Percentiles rank a stretch among this genome's conserved stretches.
Conservation (phyloP, 495 filamentous ascomycete species). For the Lophiotrema nucula region DNA sequence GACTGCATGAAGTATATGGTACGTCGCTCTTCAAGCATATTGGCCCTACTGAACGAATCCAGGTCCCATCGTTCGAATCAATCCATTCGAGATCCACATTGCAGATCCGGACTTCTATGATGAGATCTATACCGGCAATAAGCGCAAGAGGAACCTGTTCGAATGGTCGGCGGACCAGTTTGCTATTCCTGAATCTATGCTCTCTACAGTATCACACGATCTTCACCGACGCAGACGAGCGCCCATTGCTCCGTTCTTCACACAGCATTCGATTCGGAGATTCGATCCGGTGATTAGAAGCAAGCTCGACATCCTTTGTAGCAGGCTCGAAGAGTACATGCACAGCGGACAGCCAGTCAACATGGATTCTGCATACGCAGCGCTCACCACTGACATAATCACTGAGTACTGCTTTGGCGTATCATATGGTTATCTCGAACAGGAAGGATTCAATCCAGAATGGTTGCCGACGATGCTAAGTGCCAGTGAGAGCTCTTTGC, state of each 20-base stretch:
- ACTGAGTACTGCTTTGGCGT: constrained; percentile 10
- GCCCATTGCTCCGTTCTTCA: constrained; percentile 50
- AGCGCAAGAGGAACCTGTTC: constrained; percentile 16
- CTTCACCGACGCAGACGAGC: constrained; percentile 4
- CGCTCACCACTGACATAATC: constrained; percentile 7
- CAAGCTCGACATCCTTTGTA: constrained; percentile 43
- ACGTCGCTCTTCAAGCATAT: background rate
- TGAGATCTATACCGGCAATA: constrained; percentile 21
- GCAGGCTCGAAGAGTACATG: background rate
- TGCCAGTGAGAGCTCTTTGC: background rate
- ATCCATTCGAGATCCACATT: constrained; percentile 37
- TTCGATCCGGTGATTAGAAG: constrained; percentile 50
- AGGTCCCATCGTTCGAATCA: constrained; percentile 40
- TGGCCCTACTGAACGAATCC: too few species aligned
- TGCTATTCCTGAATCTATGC: background rate
- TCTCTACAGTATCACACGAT: constrained; percentile 11
- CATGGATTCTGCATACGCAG: background rate
- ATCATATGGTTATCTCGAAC: background rate
- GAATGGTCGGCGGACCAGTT: constrained; percentile 24
- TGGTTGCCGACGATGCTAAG: background rate
- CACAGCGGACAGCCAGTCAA: background rate
- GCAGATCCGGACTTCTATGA: constrained; percentile 34
- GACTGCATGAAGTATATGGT: constrained; percentile 15
- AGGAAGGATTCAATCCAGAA: background rate
- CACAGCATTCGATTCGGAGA: constrained; percentile 44